These are phyloP conservation scores for Pseudopyricularia cyperi DNA, from an alignment of 2,329 filamentous ascomycete genomes.

Conservation along the genomic window DNA sequence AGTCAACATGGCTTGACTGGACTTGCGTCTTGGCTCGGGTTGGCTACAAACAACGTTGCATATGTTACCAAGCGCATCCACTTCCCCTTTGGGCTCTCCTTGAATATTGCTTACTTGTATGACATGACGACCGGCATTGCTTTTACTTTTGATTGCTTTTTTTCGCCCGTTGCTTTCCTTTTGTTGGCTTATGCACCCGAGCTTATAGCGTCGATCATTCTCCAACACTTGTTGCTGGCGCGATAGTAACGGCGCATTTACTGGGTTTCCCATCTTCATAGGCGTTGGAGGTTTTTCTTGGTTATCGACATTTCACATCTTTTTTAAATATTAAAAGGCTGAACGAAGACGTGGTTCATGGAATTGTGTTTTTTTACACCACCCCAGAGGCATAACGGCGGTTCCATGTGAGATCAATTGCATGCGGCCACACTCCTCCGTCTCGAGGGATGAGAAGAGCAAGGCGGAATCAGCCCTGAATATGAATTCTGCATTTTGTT, in stretches of 20 bases:
- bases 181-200: background rate
- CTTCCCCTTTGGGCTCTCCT: background rate
- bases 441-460: no score
- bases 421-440: no score
- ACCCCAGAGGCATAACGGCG: no score
- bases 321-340: no score
- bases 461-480: no score
- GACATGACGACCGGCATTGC: slow-evolving; percentile 2
- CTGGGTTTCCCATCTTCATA: background rate
- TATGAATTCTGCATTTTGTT: no score
- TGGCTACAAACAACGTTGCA: background rate
- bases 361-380: no score
- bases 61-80: background rate
- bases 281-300: background rate
- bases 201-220: background rate
- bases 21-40: background rate
- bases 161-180: background rate
- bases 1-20: background rate
- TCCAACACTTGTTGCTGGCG: background rate
- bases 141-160: background rate
- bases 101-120: background rate
- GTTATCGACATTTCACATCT: background rate
- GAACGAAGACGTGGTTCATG: no score
- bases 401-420: no score
- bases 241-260: slow-evolving; percentile 1